Evolutionary conservation across 768 basidiomycete species (phyloP).

Genomic region (Cystobasidium ongulense): DNA sequence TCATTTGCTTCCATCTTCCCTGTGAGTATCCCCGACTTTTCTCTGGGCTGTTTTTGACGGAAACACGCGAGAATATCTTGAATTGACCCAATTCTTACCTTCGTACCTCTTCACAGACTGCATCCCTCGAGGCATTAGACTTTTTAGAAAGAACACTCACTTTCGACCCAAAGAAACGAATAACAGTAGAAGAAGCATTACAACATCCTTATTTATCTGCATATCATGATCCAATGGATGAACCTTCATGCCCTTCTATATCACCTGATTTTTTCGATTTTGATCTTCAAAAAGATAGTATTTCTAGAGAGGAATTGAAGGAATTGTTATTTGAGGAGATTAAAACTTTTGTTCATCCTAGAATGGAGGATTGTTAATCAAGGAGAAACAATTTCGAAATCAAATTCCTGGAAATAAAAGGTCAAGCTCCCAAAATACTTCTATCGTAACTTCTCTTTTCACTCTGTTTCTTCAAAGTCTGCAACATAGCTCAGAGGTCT

Average conservation of each 20-base stretch:
- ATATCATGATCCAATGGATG: constrained; percentile 64
- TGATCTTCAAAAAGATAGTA: constrained; percentile 91
- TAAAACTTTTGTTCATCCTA: constrained; percentile 58
- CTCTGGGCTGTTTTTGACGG: too few relatives aligned
- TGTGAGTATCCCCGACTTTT: background rate
- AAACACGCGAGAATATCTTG: too few relatives aligned
- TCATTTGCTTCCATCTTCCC: constrained; percentile 54
- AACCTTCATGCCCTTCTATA: constrained; percentile 89
- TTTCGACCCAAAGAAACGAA: constrained; percentile 75
- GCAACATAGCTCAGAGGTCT: too few relatives aligned
- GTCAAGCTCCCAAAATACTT: too few relatives aligned
- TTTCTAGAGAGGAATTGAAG: constrained; percentile 90
- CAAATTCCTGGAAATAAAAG: too few relatives aligned
- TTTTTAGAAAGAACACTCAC: constrained; percentile 71
- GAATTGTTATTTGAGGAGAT: constrained; percentile 90
- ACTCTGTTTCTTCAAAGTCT: too few relatives aligned
- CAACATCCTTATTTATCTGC: constrained; percentile 83
- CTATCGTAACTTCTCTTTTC: too few relatives aligned
- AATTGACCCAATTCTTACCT: background rate
- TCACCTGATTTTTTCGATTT: constrained; percentile 96
- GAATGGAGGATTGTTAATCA: background rate
- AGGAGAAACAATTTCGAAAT: too few relatives aligned
- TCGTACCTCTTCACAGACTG: constrained; percentile 49
- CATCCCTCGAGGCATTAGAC: constrained; percentile 55
- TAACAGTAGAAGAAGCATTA: constrained; percentile 78